phyloP scores from a whole-genome alignment of 2,329 filamentous ascomycete species.

The Penicillium hesseltinei region DNA sequence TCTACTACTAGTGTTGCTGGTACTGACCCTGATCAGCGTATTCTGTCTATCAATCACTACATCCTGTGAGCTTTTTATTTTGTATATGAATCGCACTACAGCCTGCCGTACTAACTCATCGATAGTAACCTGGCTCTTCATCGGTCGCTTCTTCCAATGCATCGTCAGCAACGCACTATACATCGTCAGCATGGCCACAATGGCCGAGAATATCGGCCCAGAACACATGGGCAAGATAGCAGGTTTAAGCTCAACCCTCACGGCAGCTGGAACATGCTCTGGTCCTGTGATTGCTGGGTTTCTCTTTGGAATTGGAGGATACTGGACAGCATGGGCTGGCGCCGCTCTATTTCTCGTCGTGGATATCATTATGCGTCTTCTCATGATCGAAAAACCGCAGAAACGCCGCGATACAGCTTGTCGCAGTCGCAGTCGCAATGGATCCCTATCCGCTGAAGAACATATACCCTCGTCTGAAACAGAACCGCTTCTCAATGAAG shows the following conservation, averaged over 20 bases:
- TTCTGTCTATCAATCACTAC: conserved; percentile 11
- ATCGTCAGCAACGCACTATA: conserved; percentile 13
- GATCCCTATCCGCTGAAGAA: neutral
- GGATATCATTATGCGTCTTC: conserved; percentile 29
- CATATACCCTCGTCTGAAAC: neutral
- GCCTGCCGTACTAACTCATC: neutral
- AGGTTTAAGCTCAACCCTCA: conserved; percentile 6
- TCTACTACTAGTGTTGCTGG: conserved; percentile 5
- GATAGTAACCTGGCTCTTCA: conserved; percentile 9
- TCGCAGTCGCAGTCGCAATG: too few relatives aligned
- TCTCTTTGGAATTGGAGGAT: conserved; percentile 25
- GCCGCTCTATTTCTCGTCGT: conserved; percentile 24
- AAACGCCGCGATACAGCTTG: neutral
- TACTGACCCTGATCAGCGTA: conserved; percentile 11
- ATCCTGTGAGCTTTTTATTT: neutral
- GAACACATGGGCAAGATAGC: conserved; percentile 19
- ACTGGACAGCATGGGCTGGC: conserved; percentile 28
- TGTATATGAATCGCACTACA: neutral
- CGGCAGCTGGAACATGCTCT: conserved; percentile 19
- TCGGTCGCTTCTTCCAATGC: conserved; percentile 17
- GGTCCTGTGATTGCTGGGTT: conserved; percentile 28
- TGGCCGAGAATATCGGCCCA: conserved; percentile 15
- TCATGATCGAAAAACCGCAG: conserved; percentile 8
- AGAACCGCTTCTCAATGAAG: neutral
- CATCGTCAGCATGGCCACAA: conserved; percentile 14